Evolutionary conservation across 768 basidiomycete genomes (phyloP).

Genomic region (Kwoniella heveanensis): DNA sequence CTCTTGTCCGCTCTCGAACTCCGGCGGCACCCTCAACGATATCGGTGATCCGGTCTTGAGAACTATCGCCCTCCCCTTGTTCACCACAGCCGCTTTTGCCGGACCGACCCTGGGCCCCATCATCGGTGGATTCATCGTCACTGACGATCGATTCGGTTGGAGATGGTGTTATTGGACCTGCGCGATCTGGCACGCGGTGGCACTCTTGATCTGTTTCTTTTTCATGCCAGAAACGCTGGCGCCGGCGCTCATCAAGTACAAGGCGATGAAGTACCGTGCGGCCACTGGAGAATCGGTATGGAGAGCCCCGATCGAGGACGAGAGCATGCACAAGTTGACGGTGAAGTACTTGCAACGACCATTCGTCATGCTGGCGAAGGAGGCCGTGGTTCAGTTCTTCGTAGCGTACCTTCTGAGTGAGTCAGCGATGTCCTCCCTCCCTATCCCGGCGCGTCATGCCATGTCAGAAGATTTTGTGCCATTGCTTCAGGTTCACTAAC

Average conservation of each 20-base stretch:
- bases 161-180: constrained; percentile 35
- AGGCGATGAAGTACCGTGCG: constrained; percentile 26
- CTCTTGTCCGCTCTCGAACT: constrained; percentile 32
- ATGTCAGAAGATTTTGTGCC: too few species aligned
- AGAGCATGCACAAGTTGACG: constrained; percentile 28
- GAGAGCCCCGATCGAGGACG: constrained; percentile 35
- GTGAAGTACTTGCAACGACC: constrained; percentile 29
- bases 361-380: constrained; percentile 31
- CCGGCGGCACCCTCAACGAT: constrained; percentile 38
- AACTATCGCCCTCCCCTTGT: constrained; percentile 33
- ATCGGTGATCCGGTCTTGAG: constrained; percentile 25
- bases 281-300: constrained; percentile 29
- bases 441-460: too few species aligned
- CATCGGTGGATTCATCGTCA: constrained; percentile 30
- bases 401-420: constrained; percentile 30
- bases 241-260: constrained; percentile 30
- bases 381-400: constrained; percentile 37
- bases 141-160: constrained; percentile 22
- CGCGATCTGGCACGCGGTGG: constrained; percentile 34
- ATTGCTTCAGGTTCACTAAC: too few species aligned
- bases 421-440: constrained; percentile 10
- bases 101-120: constrained; percentile 35
- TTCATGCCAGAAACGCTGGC: constrained; percentile 39
- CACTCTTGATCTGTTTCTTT: constrained; percentile 19
- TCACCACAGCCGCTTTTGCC: constrained; percentile 31